These are phyloP conservation scores for Wallacemonas collosoma DNA, from an alignment of 208 protist species.

Conservation along the genomic window DNA sequence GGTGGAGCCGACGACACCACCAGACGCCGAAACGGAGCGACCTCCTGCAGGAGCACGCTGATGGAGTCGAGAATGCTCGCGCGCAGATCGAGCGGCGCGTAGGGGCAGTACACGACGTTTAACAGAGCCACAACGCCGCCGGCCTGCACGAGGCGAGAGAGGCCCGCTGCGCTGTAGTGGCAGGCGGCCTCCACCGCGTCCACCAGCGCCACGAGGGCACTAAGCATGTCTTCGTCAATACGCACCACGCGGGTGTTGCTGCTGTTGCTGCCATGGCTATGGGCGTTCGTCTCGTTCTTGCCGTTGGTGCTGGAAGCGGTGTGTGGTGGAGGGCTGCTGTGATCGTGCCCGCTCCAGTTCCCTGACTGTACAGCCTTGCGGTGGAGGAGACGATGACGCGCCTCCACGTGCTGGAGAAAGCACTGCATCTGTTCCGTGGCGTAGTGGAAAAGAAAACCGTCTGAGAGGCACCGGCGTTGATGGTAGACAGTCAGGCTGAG, in stretches of 20 bases:
- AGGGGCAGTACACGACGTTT: constrained; percentile 71
- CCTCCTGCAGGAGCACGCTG: constrained; percentile 87
- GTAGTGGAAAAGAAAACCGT: constrained; percentile 74
- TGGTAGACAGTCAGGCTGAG: constrained; percentile 69
- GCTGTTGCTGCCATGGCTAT: background rate
- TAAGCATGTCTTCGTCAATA: constrained; percentile 41
- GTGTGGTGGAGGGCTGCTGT: constrained; percentile 9
- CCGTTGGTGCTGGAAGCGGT: background rate
- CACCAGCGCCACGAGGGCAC: constrained; percentile 66
- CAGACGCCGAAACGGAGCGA: constrained; percentile 68
- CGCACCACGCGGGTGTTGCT: constrained; percentile 27
- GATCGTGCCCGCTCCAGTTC: background rate
- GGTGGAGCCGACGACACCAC: constrained; percentile 23
- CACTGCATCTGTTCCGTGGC: constrained; percentile 82
- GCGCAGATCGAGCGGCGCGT: constrained; percentile 65
- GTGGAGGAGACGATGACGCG: constrained; percentile 16
- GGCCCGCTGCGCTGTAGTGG: constrained; percentile 82
- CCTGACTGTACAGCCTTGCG: constrained; percentile 1
- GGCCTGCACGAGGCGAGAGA: constrained; percentile 74
- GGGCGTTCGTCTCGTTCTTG: background rate
- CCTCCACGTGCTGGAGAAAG: constrained; percentile 79
- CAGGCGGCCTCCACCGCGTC: constrained; percentile 84
- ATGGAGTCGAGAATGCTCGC: constrained; percentile 76
- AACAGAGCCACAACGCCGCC: constrained; percentile 73
- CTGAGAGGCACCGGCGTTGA: constrained; percentile 69